Conservation (phyloP, 352 stramenopile genomes). For the Plasmopara halstedii region DNA sequence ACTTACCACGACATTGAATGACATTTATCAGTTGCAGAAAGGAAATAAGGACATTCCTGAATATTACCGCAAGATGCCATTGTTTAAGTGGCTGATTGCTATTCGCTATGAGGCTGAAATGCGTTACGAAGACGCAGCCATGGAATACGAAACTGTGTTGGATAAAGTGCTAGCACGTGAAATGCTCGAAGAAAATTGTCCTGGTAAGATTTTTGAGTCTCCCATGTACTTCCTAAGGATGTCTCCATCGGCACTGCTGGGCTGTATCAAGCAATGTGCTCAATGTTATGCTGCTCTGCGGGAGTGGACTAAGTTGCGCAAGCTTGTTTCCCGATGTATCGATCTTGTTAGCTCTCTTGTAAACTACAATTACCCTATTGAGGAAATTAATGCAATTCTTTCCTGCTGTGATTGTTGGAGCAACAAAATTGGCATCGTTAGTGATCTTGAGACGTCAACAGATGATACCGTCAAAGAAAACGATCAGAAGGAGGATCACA, state of each 20-base stretch:
- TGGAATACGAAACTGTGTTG: slow-evolving; percentile 36
- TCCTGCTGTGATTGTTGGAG: slow-evolving; percentile 31
- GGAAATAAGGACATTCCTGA: slow-evolving; percentile 5
- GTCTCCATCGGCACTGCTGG: slow-evolving; percentile 25
- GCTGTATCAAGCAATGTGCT: slow-evolving; percentile 42
- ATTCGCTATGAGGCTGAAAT: slow-evolving; percentile 43
- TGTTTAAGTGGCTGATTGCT: slow-evolving; percentile 36
- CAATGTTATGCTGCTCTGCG: slow-evolving; percentile 36
- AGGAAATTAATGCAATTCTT: slow-evolving; percentile 24
- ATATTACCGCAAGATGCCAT: slow-evolving; percentile 9
- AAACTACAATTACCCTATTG: slow-evolving; percentile 11
- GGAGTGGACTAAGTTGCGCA: slow-evolving; percentile 34
- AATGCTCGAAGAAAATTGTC: neutral
- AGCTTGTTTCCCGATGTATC: slow-evolving; percentile 25
- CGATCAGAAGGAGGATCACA: neutral
- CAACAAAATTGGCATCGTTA: slow-evolving; percentile 25
- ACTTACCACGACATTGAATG: slow-evolving; percentile 23
- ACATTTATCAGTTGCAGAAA: slow-evolving; percentile 12
- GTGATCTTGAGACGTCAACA: slow-evolving; percentile 13
- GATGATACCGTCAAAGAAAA: neutral
- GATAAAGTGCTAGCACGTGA: slow-evolving; percentile 16
- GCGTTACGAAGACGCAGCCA: slow-evolving; percentile 56
- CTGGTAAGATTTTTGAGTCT: slow-evolving; percentile 16
- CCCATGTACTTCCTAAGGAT: slow-evolving; percentile 30
- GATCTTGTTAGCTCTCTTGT: slow-evolving; percentile 17